These are phyloP conservation scores for Rhodotorula sp. DNA, from an alignment of 1,284 basidiomycete genomes.

Conservation along the genomic window DNA sequence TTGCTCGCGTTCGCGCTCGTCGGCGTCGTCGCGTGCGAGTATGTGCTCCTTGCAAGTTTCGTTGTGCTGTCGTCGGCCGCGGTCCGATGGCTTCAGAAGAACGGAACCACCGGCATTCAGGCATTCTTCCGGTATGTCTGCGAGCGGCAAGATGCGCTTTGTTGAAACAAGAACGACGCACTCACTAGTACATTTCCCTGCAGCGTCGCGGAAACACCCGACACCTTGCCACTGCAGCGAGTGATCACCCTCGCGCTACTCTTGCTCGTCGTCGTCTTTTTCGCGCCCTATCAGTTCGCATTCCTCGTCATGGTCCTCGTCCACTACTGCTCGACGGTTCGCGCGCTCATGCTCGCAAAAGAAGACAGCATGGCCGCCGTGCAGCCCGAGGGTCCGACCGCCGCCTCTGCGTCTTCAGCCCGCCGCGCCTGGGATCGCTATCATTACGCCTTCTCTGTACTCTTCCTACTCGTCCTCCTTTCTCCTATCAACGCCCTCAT, in stretches of 20 bases:
- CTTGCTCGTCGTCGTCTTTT: conserved; percentile 64
- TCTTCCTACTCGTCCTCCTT: conserved; percentile 78
- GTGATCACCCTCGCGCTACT: conserved; percentile 63
- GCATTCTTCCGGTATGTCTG: neutral
- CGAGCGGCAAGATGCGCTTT: too few species aligned
- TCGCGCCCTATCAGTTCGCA: conserved; percentile 86
- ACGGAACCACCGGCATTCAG: neutral
- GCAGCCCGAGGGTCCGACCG: neutral
- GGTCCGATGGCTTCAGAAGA: neutral
- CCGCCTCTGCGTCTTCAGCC: neutral
- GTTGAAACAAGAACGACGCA: fast-evolving
- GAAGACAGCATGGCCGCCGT: neutral
- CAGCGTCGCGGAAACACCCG: conserved; percentile 13
- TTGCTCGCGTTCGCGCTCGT: conserved; percentile 29
- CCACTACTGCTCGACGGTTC: conserved; percentile 56
- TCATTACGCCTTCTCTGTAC: conserved; percentile 54
- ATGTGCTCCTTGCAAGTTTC: conserved; percentile 10
- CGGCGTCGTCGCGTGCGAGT: conserved; percentile 23
- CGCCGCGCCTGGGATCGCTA: conserved; percentile 25
- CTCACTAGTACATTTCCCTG: neutral
- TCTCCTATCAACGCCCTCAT: conserved; percentile 76
- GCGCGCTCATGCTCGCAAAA: conserved; percentile 35
- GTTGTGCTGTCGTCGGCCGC: conserved; percentile 13
- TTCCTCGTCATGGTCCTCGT: conserved; percentile 77
- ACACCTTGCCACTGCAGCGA: conserved; percentile 28